These are phyloP conservation scores for Elongisporangium prolatum DNA, from an alignment of 352 stramenopile genomes.

Conservation along the genomic window DNA sequence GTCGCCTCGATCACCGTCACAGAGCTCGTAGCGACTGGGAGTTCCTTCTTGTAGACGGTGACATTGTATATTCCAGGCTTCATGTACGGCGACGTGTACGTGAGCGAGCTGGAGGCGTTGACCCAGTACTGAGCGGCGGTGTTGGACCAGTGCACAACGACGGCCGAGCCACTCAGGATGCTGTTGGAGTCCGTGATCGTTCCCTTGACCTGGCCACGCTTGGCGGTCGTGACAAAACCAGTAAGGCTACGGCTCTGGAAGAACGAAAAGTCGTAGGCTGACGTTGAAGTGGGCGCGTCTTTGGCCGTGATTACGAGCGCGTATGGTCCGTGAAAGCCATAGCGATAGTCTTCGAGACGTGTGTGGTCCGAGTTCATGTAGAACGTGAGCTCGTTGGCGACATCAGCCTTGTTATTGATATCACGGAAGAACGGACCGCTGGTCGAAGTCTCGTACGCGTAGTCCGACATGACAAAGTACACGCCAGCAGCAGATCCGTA, in stretches of 20 bases:
- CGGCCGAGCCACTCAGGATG: constrained; percentile 14
- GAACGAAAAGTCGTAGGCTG: constrained; percentile 35
- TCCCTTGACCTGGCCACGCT: constrained; percentile 28
- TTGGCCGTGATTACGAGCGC: constrained; percentile 42
- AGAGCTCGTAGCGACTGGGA: constrained; percentile 22
- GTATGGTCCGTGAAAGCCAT: constrained; percentile 50
- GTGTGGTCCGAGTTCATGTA: constrained; percentile 67
- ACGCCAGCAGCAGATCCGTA: constrained; percentile 26
- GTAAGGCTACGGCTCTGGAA: constrained; percentile 30
- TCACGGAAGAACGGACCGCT: constrained; percentile 49
- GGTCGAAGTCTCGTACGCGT: constrained; percentile 42
- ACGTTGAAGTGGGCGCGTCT: constrained; percentile 10
- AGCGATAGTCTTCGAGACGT: constrained; percentile 42
- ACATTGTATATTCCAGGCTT: constrained; percentile 38
- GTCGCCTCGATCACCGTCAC: constrained; percentile 13
- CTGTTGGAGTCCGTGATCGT: constrained; percentile 26
- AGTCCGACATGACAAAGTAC: constrained; percentile 46
- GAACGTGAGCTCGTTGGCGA: constrained; percentile 45
- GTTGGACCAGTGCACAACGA: constrained; percentile 36
- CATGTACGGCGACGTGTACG: constrained; percentile 40
- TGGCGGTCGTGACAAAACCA: constrained; percentile 26
- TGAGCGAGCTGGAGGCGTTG: constrained; percentile 1
- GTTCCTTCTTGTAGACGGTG: constrained; percentile 44
- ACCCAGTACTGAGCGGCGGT: constrained; percentile 38
- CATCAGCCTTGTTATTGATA: constrained; percentile 56